These are phyloP conservation scores for Ambrosiella xylebori DNA, from an alignment of 2,329 filamentous ascomycete species.

Conservation along the genomic window DNA sequence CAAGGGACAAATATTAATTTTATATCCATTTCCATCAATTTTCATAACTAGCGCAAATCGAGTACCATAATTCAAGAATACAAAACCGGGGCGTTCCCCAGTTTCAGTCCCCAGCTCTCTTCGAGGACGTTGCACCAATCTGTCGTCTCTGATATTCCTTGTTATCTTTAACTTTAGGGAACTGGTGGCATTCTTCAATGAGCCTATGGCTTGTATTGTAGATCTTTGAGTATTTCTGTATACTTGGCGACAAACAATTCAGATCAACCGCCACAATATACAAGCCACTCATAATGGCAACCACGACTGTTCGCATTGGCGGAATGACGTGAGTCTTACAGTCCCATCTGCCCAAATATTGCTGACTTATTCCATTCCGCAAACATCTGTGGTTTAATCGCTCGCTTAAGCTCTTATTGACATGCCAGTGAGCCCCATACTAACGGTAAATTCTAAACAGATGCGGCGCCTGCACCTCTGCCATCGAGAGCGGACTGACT, in stretches of 20 bases:
- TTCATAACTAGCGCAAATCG: background rate
- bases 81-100: background rate
- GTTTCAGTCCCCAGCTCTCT: background rate
- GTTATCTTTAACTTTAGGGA: background rate
- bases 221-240: background rate
- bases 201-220: background rate
- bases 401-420: background rate
- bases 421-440: background rate
- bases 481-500: constrained; percentile 85
- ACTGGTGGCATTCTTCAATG: background rate
- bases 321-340: constrained; percentile 54
- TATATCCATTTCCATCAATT: background rate
- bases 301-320: constrained; percentile 76
- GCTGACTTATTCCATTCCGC: background rate
- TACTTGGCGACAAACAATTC: background rate
- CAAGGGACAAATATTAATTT: background rate
- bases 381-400: background rate
- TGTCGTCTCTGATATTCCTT: background rate
- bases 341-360: background rate
- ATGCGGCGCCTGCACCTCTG: constrained; percentile 86
- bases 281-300: constrained; percentile 49
- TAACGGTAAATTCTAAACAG: constrained; percentile 1
- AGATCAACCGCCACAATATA: background rate
- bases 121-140: background rate
- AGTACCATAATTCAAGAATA: background rate